phyloP scores from a whole-genome alignment of 208 protist species.

The Leishmania braziliensis region DNA sequence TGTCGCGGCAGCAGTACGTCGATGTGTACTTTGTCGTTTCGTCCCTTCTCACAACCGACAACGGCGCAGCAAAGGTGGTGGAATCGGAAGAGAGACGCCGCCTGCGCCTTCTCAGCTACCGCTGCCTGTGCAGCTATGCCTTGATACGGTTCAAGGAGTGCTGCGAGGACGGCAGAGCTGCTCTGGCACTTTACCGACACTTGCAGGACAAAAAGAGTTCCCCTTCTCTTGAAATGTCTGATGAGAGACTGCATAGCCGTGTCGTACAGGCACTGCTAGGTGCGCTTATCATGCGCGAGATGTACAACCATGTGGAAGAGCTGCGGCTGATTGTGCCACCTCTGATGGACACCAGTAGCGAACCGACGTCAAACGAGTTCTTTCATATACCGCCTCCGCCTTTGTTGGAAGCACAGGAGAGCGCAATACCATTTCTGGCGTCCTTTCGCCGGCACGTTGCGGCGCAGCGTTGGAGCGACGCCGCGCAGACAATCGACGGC shows the following conservation, averaged over 20 bases:
- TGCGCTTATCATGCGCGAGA: constrained; percentile 56
- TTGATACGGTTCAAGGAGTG: constrained; percentile 82
- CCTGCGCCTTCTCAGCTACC: constrained; percentile 34
- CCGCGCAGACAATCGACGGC: constrained; percentile 14
- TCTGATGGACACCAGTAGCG: neutral
- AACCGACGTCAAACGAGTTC: neutral
- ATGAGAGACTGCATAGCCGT: neutral
- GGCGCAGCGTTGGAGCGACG: constrained; percentile 43
- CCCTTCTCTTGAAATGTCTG: neutral
- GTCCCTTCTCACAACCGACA: constrained; percentile 1
- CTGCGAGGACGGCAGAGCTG: constrained; percentile 55
- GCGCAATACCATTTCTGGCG: constrained; percentile 17
- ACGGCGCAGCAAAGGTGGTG: neutral
- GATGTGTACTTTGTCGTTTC: constrained; percentile 33
- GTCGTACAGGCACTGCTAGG: constrained; percentile 25
- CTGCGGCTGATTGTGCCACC: constrained; percentile 5
- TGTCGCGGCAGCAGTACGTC: constrained; percentile 30
- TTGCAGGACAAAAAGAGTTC: neutral
- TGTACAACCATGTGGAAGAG: constrained; percentile 47
- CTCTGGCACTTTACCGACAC: constrained; percentile 11
- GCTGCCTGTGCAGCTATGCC: constrained; percentile 58
- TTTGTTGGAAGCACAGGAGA: constrained; percentile 3
- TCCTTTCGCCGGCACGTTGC: constrained; percentile 45
- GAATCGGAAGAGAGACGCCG: neutral
- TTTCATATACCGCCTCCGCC: neutral